A percentile compares a stretch with the other conserved stretches of the same genome.
These are phyloP conservation scores for Geotrichum carabidarum DNA, from an alignment of 1,139 yeast species.

Conservation along the genomic window DNA sequence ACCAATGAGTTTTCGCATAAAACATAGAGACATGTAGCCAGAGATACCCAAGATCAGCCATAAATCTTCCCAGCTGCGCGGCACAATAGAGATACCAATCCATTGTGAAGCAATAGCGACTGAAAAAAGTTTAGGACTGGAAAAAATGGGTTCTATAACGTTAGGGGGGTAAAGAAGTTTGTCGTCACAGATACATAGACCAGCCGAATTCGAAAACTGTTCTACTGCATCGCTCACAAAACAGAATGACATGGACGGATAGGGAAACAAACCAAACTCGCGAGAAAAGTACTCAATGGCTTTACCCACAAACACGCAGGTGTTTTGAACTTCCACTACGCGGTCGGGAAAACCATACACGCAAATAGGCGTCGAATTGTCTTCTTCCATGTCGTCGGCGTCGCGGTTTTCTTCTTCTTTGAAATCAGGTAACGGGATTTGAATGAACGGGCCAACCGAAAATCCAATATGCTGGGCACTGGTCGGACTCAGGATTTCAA, in stretches of 20 bases:
- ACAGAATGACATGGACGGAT: slow-evolving; percentile 70
- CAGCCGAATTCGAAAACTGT: slow-evolving; percentile 59
- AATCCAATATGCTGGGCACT: slow-evolving; percentile 96
- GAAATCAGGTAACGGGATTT: slow-evolving; percentile 44
- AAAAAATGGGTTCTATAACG: slow-evolving; percentile 72
- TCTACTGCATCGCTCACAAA: slow-evolving; percentile 60
- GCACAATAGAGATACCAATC: slow-evolving; percentile 89
- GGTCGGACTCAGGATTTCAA: slow-evolving; percentile 79
- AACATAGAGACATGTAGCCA: slow-evolving; percentile 73
- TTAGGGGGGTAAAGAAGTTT: slow-evolving; percentile 68
- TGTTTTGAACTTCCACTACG: slow-evolving; percentile 57
- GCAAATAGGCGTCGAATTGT: slow-evolving; percentile 42
- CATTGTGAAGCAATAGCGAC: slow-evolving; percentile 80
- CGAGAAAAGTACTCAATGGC: slow-evolving; percentile 80
- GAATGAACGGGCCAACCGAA: slow-evolving; percentile 84
- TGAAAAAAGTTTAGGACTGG: slow-evolving; percentile 62
- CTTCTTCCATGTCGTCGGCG: slow-evolving; percentile 38
- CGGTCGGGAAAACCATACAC: slow-evolving; percentile 57
- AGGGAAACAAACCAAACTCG: slow-evolving; percentile 92
- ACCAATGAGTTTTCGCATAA: slow-evolving; percentile 70
- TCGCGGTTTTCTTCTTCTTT: slow-evolving; percentile 38
- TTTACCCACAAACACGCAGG: slow-evolving; percentile 68
- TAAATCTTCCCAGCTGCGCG: slow-evolving; percentile 71
- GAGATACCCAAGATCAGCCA: slow-evolving; percentile 92
- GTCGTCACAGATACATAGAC: slow-evolving; percentile 63